phyloP scores from a whole-genome alignment of 257 asterid genomes.

The Petrea volubilis region DNA sequence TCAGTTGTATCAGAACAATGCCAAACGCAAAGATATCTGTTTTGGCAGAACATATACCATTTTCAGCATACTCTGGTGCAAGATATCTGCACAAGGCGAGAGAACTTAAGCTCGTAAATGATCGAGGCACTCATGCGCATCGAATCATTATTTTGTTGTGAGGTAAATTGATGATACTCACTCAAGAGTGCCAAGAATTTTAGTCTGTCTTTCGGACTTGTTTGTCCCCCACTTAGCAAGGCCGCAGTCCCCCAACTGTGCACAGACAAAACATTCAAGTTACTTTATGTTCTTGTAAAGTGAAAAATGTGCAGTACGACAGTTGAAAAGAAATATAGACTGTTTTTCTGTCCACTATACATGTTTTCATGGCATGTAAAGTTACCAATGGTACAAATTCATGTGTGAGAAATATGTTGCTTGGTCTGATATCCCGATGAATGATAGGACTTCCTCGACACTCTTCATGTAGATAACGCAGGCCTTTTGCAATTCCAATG shows the following conservation, averaged over 20 bases:
- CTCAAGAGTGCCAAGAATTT: conserved; percentile 46
- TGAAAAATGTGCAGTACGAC: neutral
- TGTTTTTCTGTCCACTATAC: neutral
- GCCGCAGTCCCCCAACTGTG: conserved; percentile 67
- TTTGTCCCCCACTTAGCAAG: conserved; percentile 58
- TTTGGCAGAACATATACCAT: conserved; percentile 45
- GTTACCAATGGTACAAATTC: conserved; percentile 70
- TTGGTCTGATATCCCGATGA: conserved; percentile 62
- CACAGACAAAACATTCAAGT: neutral
- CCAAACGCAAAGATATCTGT: conserved; percentile 72
- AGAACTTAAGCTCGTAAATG: neutral
- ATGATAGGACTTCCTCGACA: conserved; percentile 70
- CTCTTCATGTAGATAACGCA: conserved; percentile 73
- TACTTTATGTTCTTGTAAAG: neutral
- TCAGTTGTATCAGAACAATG: conserved; percentile 61
- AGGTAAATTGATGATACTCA: conserved; percentile 27
- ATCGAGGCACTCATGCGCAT: neutral
- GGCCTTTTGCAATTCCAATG: conserved; percentile 74
- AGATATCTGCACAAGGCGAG: conserved; percentile 50
- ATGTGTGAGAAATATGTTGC: conserved; percentile 59
- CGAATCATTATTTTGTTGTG: neutral
- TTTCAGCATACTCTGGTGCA: conserved; percentile 74
- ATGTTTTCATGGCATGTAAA: neutral
- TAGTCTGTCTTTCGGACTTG: conserved; percentile 31
- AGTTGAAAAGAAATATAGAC: neutral